These are phyloP conservation scores for Beta macrorhiza DNA, from an alignment of 179 eudicot genomes.

Conservation along the genomic window DNA sequence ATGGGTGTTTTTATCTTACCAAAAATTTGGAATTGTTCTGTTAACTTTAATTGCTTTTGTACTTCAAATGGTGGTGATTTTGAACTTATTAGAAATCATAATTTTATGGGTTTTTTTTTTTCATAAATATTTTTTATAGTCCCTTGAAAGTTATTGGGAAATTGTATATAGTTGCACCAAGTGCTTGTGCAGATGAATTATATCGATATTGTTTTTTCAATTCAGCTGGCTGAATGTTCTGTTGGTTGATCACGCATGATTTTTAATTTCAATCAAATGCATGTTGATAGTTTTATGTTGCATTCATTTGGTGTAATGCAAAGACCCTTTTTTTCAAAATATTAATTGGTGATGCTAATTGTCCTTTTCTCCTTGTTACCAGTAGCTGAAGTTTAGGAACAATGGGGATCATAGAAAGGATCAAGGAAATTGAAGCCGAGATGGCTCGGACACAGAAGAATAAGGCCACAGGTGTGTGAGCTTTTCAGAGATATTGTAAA, in stretches of 20 bases:
- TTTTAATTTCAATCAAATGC: too few relatives aligned
- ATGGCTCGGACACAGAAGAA: slow-evolving; percentile 99
- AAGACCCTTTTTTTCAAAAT: too few relatives aligned
- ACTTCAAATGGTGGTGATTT: background rate
- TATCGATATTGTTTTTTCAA: background rate
- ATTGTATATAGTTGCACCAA: background rate
- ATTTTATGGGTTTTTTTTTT: background rate
- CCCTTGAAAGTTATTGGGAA: background rate
- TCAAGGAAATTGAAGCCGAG: slow-evolving; percentile 96
- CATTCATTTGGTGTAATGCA: too few relatives aligned
- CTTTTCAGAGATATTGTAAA: background rate
- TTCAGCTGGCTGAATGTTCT: background rate
- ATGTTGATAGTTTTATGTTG: too few relatives aligned
- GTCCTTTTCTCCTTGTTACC: background rate
- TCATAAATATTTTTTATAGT: too few relatives aligned
- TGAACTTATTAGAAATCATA: background rate
- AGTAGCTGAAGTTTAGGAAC: slow-evolving; percentile 29
- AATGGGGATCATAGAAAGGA: slow-evolving; percentile 97
- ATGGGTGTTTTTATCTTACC: background rate
- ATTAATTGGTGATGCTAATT: background rate
- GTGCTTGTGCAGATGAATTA: background rate
- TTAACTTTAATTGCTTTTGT: background rate
- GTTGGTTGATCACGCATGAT: background rate
- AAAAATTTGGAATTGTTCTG: background rate
- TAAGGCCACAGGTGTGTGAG: slow-evolving; percentile 83